Evolutionary conservation across 805 yeast species (phyloP).

Genomic region (Starmerella roubikii): DNA sequence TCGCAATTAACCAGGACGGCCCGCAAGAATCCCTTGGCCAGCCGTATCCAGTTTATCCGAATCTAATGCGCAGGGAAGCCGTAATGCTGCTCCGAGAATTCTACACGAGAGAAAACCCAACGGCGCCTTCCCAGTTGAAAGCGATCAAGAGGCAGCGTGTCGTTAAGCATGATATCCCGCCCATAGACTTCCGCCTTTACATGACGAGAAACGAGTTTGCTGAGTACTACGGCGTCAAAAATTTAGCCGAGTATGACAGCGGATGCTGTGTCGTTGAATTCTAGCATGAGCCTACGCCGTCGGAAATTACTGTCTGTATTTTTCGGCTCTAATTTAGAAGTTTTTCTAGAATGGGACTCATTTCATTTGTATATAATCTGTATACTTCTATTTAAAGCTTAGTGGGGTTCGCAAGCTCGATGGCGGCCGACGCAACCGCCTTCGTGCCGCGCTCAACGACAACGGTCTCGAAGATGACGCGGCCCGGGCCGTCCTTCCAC

Average conservation of each 20-base stretch:
- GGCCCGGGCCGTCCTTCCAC: constrained; percentile 67
- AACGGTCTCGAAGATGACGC: constrained; percentile 67
- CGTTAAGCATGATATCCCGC: constrained; percentile 41
- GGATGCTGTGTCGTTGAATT: constrained; percentile 1
- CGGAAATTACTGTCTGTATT: background rate
- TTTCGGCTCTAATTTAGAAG: background rate
- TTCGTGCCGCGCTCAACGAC: constrained; percentile 62
- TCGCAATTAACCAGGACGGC: constrained; percentile 40
- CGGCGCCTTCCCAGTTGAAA: constrained; percentile 74
- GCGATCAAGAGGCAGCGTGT: constrained; percentile 45
- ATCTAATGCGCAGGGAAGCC: constrained; percentile 68
- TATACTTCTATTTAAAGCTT: constrained; percentile 17
- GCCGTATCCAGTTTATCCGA: constrained; percentile 55
- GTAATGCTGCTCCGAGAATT: constrained; percentile 67
- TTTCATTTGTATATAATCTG: background rate
- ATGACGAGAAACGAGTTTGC: constrained; percentile 39
- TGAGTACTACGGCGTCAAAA: constrained; percentile 35
- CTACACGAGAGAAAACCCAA: constrained; percentile 70
- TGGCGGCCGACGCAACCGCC: constrained; percentile 80
- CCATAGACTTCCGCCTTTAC: constrained; percentile 42
- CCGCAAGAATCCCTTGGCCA: constrained; percentile 19
- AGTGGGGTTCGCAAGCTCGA: constrained; percentile 35
- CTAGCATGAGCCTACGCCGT: too few species aligned
- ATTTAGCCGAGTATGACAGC: constrained; percentile 18
- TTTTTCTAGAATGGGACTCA: background rate